Percentiles rank a stretch among this genome's conserved stretches.
Evolutionary conservation across 305 asterid genomes (phyloP).

Genomic region (Fraxinus ornus): DNA sequence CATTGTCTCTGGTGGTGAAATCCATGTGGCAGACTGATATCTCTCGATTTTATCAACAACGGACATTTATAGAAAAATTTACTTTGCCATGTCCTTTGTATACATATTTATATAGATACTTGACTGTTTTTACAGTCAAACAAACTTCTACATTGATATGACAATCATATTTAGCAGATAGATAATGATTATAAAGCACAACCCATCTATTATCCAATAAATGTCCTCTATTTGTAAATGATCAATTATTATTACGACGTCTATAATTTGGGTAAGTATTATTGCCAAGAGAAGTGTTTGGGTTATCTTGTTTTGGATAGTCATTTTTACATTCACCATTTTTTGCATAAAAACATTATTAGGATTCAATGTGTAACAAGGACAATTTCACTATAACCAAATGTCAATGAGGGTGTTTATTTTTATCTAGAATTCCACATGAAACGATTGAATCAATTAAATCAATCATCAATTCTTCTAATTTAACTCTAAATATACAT

Average conservation of each 20-base stretch:
- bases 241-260: neutral
- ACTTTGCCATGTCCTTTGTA: too few species aligned
- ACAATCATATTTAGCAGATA: neutral
- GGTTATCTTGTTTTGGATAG: neutral
- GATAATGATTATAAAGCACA: neutral
- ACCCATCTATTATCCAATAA: neutral
- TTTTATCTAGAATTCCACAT: neutral
- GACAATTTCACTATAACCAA: too few species aligned
- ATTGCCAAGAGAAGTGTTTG: neutral
- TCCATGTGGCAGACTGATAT: too few species aligned
- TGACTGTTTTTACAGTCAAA: neutral
- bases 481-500: neutral
- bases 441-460: neutral
- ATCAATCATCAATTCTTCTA: neutral
- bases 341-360: neutral
- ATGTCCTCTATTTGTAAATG: neutral
- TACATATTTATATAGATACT: too few species aligned
- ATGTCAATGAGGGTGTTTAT: too few species aligned
- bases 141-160: conserved; percentile 16
- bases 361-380: neutral
- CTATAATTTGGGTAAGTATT: neutral
- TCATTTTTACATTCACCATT: neutral
- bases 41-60: too few species aligned
- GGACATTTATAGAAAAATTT: too few species aligned
- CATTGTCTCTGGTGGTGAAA: too few species aligned